Evolutionary conservation across 2,329 filamentous ascomycete species (phyloP).

Genomic region (Trichoderma breve): DNA sequence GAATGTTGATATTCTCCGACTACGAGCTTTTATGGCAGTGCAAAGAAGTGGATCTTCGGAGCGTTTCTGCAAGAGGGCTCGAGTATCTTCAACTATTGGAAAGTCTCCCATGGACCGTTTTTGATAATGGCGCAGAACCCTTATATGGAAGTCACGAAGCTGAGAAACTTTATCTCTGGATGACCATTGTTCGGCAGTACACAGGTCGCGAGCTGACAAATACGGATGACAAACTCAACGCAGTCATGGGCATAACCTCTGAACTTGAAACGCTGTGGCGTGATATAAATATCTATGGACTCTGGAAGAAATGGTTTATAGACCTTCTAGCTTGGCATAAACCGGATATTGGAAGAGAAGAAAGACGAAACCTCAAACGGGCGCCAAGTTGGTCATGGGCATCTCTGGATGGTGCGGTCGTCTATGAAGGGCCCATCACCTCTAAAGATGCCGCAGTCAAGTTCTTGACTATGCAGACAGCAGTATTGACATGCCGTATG

Average conservation of each 20-base stretch:
- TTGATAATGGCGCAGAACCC: background rate
- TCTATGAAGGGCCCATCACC: background rate
- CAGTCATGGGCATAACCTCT: background rate
- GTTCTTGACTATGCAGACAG: background rate
- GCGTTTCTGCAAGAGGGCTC: background rate
- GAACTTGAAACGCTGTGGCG: constrained; percentile 7
- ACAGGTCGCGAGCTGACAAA: background rate
- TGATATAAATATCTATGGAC: background rate
- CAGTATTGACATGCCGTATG: background rate
- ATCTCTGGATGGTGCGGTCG: background rate
- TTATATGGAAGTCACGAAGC: background rate
- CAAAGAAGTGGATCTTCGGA: background rate
- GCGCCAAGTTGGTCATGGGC: constrained; percentile 12
- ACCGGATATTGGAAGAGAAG: background rate
- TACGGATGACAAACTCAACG: background rate
- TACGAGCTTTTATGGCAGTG: constrained; percentile 9
- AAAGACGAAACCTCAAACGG: background rate
- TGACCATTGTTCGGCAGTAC: background rate
- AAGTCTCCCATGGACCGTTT: background rate
- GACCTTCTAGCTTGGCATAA: constrained; percentile 6
- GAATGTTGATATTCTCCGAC: background rate
- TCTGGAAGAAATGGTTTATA: constrained; percentile 11
- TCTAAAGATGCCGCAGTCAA: background rate
- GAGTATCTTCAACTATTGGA: background rate
- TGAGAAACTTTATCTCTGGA: constrained; percentile 2